Base-by-base conservation (phyloP, 1,284 basidiomycete species). In the Takashimella koratensis region DNA sequence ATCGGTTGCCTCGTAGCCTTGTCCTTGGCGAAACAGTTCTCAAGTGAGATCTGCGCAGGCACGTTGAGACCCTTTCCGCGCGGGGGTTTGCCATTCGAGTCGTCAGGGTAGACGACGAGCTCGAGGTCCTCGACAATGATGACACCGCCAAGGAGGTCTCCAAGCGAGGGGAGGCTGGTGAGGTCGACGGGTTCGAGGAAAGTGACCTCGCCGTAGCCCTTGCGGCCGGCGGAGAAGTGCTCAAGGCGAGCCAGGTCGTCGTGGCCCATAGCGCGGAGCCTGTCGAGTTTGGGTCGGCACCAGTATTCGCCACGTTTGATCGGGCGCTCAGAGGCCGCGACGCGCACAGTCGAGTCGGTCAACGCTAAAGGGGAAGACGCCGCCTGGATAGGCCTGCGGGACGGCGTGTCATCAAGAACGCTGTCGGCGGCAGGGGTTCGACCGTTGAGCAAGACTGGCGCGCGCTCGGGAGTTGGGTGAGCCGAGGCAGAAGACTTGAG, bases 171-270 rank as follows among this genome's bases (percentile, higher is more conserved):
- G 47, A 97, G 79, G 21, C 86, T 85, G 19, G 93, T 97, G 52
- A 98, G 82, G 71, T 98, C 93, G 52, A 98, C 95, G 0, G 90
- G 85, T 56, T 92, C 86, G 44, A 92, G 78, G 81, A 97, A 98
- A 43, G 84, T 83, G 63, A 98, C 87, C 73, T 92, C 83, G 45
- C 96, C 95, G 65, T 86, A 96, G 43, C 93, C 93, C 53, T 87
- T 83, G 27, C 96, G 86, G 8, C 93, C 92, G 41, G 96, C 92
- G 23, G 87, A 81, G 62, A 99, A 86, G 66, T 85, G 84, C 44
- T 73, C 66, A 1, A 84, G 74, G 47, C 83, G 76, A 66, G 86
- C 85, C 19, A 98, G 79, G 63, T 90, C 83, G 58, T 86, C 84
- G 63, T 86, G 84, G 11, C 62, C 50, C 47, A 83, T 78, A 51